Conservation (phyloP, 257 asterid species). For the Nemophila menziesii region DNA sequence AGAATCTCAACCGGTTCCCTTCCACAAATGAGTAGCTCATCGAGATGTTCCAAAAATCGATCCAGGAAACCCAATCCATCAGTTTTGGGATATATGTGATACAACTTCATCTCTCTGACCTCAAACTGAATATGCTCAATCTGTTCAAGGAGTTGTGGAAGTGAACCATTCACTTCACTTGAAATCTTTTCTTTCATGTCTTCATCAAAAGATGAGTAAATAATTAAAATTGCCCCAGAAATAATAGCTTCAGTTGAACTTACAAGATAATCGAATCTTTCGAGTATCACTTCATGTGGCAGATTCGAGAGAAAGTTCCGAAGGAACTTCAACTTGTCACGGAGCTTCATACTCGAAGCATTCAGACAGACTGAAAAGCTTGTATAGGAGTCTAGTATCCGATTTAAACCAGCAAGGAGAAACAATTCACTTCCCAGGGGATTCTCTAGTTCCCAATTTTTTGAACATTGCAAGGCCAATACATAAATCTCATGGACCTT, state of each 20-base stretch:
- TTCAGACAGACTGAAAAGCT: background rate
- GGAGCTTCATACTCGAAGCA: background rate
- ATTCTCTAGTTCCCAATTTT: background rate
- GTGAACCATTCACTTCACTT: background rate
- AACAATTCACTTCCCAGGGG: background rate
- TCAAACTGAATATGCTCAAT: background rate
- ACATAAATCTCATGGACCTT: background rate
- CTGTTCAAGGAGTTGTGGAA: background rate
- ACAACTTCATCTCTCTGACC: background rate
- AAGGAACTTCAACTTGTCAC: constrained; percentile 4
- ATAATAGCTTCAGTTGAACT: background rate
- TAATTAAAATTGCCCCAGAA: background rate
- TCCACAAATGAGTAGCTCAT: background rate
- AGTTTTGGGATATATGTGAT: background rate
- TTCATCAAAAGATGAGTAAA: background rate
- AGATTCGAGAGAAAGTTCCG: constrained; percentile 1
- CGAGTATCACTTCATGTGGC: background rate
- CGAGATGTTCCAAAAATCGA: background rate
- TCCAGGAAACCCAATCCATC: constrained; percentile 3
- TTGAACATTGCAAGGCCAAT: background rate
- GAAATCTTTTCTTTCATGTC: background rate
- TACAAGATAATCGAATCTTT: background rate
- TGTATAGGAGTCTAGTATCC: background rate
- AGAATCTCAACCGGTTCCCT: background rate
- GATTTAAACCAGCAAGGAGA: background rate